Percentiles rank a stretch among this genome's conserved stretches.
Evolutionary conservation across 352 stramenopile species (phyloP).

Genomic region (Phytophthora brassicae): DNA sequence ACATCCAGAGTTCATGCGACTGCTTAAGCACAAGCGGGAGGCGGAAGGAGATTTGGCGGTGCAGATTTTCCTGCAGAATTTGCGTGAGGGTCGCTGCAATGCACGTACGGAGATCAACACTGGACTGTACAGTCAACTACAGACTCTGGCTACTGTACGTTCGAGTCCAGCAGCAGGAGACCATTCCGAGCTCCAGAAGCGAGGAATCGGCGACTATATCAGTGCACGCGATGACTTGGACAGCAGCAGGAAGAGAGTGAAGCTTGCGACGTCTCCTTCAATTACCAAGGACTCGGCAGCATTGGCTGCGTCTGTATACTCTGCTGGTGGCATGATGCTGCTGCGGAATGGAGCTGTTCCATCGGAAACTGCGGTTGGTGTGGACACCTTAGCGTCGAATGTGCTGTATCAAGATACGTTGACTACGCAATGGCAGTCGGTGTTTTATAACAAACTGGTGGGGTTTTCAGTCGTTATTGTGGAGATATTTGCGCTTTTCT

Average conservation of each 20-base stretch:
- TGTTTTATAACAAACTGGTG: conserved; percentile 65
- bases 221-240: conserved; percentile 26
- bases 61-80: conserved; percentile 77
- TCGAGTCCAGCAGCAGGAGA: conserved; percentile 10
- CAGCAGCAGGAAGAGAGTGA: conserved; percentile 28
- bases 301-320: conserved; percentile 23
- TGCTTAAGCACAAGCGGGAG: conserved; percentile 80
- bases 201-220: conserved; percentile 33
- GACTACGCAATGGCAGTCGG: conserved; percentile 35
- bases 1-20: conserved; percentile 78
- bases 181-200: conserved; percentile 29
- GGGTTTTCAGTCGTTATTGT: not conserved
- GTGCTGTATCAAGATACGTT: conserved; percentile 31
- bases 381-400: conserved; percentile 16
- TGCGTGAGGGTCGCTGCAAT: conserved; percentile 72
- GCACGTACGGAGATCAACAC: conserved; percentile 66
- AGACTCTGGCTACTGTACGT: conserved; percentile 12
- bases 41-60: conserved; percentile 66
- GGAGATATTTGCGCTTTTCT: not conserved
- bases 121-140: conserved; percentile 60
- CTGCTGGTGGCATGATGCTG: conserved; percentile 20
- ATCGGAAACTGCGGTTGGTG: not conserved
- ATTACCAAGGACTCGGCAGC: conserved; percentile 9
- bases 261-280: conserved; percentile 1
- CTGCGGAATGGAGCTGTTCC: conserved; percentile 9